These are phyloP conservation scores for Beauveria brongniartii DNA, from an alignment of 2,329 filamentous ascomycete genomes.

Conservation along the genomic window DNA sequence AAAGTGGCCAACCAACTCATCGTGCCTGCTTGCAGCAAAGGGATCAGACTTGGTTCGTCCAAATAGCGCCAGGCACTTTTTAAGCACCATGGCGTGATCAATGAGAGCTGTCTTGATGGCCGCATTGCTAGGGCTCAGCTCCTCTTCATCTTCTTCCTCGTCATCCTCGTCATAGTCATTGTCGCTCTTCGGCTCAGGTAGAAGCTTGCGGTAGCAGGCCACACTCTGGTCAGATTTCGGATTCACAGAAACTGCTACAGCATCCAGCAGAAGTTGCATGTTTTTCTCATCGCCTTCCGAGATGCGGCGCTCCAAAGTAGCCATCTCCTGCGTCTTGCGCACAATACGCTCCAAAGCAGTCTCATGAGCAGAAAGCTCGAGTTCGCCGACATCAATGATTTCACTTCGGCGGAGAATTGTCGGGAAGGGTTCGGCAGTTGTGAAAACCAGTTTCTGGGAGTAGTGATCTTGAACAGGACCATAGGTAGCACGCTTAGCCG, in stretches of 20 bases:
- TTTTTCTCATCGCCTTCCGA: conserved; percentile 64
- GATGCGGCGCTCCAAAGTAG: conserved; percentile 65
- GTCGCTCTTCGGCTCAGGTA: conserved; percentile 46
- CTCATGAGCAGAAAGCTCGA: conserved; percentile 66
- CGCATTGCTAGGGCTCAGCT: conserved; percentile 56
- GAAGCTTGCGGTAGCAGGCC: conserved; percentile 64
- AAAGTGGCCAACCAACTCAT: conserved; percentile 56
- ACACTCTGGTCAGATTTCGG: conserved; percentile 68
- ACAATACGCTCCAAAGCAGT: conserved; percentile 87
- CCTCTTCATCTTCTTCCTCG: conserved; percentile 37
- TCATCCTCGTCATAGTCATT: conserved; percentile 30
- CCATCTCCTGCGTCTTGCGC: conserved; percentile 82
- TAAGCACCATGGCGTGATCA: conserved; percentile 82
- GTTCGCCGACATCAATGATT: conserved; percentile 60
- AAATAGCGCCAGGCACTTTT: conserved; percentile 68
- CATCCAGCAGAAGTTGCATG: conserved; percentile 62
- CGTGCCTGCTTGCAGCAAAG: conserved; percentile 16
- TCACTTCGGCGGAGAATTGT: conserved; percentile 86
- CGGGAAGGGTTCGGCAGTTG: conserved; percentile 78
- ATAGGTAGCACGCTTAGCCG: conserved; percentile 60
- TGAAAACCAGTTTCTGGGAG: conserved; percentile 78
- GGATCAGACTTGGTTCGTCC: conserved; percentile 41
- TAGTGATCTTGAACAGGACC: conserved; percentile 65
- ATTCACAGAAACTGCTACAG: conserved; percentile 69
- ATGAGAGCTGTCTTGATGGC: conserved; percentile 78